Conservation (phyloP, 176 grass and related monocot species). For the Cymbopogon citratus region DNA sequence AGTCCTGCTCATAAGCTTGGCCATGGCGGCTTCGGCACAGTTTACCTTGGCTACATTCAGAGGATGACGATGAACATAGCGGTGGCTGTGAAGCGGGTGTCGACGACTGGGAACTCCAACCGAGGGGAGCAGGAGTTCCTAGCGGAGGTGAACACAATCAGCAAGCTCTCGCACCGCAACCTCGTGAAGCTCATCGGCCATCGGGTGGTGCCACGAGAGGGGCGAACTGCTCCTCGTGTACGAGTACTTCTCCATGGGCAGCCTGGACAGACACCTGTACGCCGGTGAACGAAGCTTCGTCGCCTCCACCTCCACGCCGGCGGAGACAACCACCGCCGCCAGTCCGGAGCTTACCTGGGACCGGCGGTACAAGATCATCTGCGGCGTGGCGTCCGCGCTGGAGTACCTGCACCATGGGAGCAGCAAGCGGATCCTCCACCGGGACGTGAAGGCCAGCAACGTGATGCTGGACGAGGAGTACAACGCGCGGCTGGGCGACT, state of each 20-base stretch:
- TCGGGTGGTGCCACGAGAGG: constrained; percentile 48
- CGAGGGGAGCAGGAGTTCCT: constrained; percentile 48
- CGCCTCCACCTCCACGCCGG: neutral
- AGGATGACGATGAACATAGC: constrained; percentile 19
- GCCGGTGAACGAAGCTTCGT: no score
- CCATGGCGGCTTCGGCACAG: constrained; percentile 40
- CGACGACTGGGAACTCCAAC: neutral
- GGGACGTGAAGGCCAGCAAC: constrained; percentile 62
- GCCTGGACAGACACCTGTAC: constrained; percentile 43
- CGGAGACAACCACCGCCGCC: neutral
- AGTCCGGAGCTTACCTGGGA: constrained; percentile 23
- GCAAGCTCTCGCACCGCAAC: constrained; percentile 66
- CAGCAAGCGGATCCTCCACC: constrained; percentile 43
- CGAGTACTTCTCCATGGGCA: constrained; percentile 52
- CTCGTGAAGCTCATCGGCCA: constrained; percentile 51
- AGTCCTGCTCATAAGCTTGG: constrained; percentile 26
- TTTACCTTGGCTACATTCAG: constrained; percentile 33
- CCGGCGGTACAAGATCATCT: constrained; percentile 34
- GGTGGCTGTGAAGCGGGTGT: constrained; percentile 43
- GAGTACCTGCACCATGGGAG: constrained; percentile 65
- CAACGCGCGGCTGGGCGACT: constrained; percentile 47
- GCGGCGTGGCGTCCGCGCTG: constrained; percentile 46
- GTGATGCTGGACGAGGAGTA: constrained; percentile 54
- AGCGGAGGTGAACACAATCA: constrained; percentile 57
- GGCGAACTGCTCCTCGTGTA: constrained; percentile 48